Evolutionary conservation across 73 alveolate genomes (phyloP), one percentile per base, ranked within the genome.

Genomic region (Blepharisma stoltei): DNA sequence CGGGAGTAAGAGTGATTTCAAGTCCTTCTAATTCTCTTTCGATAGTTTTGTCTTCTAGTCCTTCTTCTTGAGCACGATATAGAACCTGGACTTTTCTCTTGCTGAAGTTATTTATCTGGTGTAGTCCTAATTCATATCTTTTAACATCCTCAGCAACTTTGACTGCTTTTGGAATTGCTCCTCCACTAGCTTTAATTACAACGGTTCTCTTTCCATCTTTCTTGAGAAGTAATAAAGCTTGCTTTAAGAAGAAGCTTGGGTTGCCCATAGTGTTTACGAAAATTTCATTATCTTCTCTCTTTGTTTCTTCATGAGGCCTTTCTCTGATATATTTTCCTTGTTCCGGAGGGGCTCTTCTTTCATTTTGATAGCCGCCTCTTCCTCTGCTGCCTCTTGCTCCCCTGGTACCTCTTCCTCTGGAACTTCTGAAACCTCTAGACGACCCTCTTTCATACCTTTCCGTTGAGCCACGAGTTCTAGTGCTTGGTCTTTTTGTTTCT

Each of bases 11-110:
- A 44, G 55, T 46, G 25, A 69, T 69, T 25, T 44, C 55, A 44
- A 69, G 69, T 44, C 55, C 65, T 14, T 38, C 55, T 18, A 69
- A n/a, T 9, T 9, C 43, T 53, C 65, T 69, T 46, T 69, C 55
- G 8, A 18, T 69, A 9, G 14, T 38, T 18, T 14, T 53, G 9
- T 69, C 55, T 7, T 44, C 60, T 18, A 69, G 80, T 38, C 79
- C 79, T 46, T 69, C 79, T 43, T 69, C 79, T 14, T 7, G 69
- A 69, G 79, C 71, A 9, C 27, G n/a, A 69, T 69, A 69, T n/a
- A 9, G 6, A 43, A 14, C 79, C 65, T 69, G 32, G 27, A 69
- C 14, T 14, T 9, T 25, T n/a, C 23, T 46, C 60, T 69, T 69
- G 20, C n/a, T 7, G 27, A 69, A 44, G 5, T n/a, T 14, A 25